Evolutionary conservation across 176 grass and related monocot genomes (phyloP), one percentile per base, ranked within the genome.

Genomic region (Aechmea fasciata): DNA sequence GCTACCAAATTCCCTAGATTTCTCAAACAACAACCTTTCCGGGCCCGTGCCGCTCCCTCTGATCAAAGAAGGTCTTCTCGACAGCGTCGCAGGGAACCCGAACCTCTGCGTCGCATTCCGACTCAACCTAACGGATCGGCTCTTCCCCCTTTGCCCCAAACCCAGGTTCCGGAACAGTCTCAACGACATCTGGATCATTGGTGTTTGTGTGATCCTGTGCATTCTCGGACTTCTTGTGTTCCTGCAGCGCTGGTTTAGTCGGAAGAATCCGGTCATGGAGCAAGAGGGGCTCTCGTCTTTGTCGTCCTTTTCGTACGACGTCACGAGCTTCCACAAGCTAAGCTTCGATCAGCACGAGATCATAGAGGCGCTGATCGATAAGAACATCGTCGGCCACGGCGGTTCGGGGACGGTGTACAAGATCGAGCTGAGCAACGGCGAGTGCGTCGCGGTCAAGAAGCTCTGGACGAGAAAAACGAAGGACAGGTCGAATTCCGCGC

Each of bases 301-400:
- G 13, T 68, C 49, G 64, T 90, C 84, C 0, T 85, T 75, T 62
- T 85, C 84, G 6, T 99, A 88, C 41, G 95, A 94, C 74, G 82
- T 99, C 41, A 99, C 75, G 26, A 99, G 75, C 80, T 99, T 99
- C 89, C 95, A 90, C 78, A 94, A 84, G 71, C 82, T 90, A 10
- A 99, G 19, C 63, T 99, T 99, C 69, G 82, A 99, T 47, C 84
- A 86, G 81, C 87, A 99, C 48, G 90, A 99, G 84, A 99, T 99
- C 50, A 59, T 99, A 12, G 87, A 94, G 77, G 86, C 95, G 47
- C 75, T 99, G 19, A 90, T 90, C 48, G 90, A 99, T 3, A 99
- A 88, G 72, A 99, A 99, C 75, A 94, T 99, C 78, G 85, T 99
- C 2, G 87, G 87, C 0, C 87, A 94, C 22, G 87, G 90, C 0